Base-by-base conservation (phyloP, 2,329 filamentous ascomycete genomes). In the Trichophyton verrucosum region DNA sequence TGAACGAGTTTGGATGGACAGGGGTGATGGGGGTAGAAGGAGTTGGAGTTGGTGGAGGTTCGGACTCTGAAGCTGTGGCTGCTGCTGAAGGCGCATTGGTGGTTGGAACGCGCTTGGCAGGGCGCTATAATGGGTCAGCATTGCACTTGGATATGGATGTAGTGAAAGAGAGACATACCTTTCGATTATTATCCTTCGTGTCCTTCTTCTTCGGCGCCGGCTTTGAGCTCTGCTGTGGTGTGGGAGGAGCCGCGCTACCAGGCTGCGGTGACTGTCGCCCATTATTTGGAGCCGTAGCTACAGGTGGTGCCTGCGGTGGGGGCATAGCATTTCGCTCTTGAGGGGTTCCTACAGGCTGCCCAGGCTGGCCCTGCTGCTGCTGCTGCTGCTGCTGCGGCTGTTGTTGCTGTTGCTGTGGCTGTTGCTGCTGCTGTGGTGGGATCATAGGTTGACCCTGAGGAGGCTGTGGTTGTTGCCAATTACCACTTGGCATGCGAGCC, bases 181-280 rank as follows among this genome's bases (percentile, higher is more conserved):
- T 82, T 65, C 75, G 76, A 33, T 59, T 44, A 46, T 76, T 77
- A 63, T 81, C 80, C 66, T 81, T 81, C 5, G 73, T 72, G 38
- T 77, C 76, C 70, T 84, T 83, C 75, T 85, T 85, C 69, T 83
- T 85, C 7, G 80, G 81, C 57, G 78, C 80, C n/a, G 72, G 76
- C 68, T 77, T 86, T 68, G 79, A 81, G n/a, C 74, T 67, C 69
- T 83, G 82, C 63, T 80, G 82, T 1, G 84, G 84, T 4, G 84
- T 86, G 4, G 83, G 83, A 15, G 83, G 82, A 20, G 82, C 81
- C 60, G 75, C 73, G 17, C 67, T 66, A 49, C 69, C 71, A n/a
- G 73, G 73, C 61, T 77, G 72, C 57, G 77, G 77, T 60, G 78
- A 79, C 22, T 72, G 69, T 36, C 76, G 74, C 57, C 74, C 75